Percentiles rank a stretch among this genome's conserved stretches.
Evolutionary conservation across 2,329 filamentous ascomycete species (phyloP).

Genomic region (Nemania abortiva): DNA sequence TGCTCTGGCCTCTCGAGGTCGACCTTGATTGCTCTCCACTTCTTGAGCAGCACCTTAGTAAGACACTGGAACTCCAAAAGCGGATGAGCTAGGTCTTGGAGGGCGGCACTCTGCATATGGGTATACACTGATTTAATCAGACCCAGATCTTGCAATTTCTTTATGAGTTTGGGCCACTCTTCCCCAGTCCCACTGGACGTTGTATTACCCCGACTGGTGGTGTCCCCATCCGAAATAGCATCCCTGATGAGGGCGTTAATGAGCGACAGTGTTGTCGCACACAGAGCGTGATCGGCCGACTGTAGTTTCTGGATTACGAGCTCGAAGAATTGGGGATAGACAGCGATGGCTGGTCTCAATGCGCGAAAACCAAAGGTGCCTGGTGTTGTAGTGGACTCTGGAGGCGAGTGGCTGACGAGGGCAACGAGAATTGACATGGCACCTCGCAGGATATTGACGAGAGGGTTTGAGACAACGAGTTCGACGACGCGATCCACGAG

Average conservation of each 20-base stretch:
- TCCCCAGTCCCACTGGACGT: constrained; percentile 60
- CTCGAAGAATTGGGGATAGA: constrained; percentile 94
- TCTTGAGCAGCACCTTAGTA: constrained; percentile 86
- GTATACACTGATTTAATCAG: constrained; percentile 92
- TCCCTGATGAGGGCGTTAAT: constrained; percentile 97
- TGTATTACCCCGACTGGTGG: constrained; percentile 50
- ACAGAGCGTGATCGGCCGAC: constrained; percentile 93
- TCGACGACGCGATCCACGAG: constrained; percentile 84
- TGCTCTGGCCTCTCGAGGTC: constrained; percentile 91
- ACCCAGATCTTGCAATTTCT: constrained; percentile 89
- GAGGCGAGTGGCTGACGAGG: constrained; percentile 84
- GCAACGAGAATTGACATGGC: constrained; percentile 97
- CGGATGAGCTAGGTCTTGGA: constrained; percentile 91
- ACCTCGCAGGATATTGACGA: constrained; percentile 96
- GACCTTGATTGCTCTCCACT: constrained; percentile 87
- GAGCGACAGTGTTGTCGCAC: constrained; percentile 93
- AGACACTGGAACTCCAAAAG: constrained; percentile 92
- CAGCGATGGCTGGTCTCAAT: constrained; percentile 88
- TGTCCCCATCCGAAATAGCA: constrained; percentile 80
- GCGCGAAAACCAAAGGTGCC: constrained; percentile 88
- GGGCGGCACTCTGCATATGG: constrained; percentile 92
- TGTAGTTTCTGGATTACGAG: constrained; percentile 92
- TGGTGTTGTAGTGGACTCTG: constrained; percentile 58
- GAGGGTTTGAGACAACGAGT: constrained; percentile 91
- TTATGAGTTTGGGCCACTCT: constrained; percentile 97